Evolutionary conservation across 768 basidiomycete species (phyloP), one percentile per base, ranked within the genome.

Genomic region (Termitomyces sp.): DNA sequence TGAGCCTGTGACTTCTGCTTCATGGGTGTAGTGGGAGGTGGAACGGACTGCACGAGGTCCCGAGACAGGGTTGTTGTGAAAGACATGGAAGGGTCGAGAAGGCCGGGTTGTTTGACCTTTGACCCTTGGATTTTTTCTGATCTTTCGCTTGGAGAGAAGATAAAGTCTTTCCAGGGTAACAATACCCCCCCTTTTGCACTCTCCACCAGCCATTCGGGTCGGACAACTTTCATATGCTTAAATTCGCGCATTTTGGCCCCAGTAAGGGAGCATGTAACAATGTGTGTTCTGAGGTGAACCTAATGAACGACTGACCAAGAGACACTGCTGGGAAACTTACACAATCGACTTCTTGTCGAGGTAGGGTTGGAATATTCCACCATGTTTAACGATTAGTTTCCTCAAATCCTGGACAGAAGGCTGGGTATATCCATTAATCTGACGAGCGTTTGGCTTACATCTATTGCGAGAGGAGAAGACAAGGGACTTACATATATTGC

Each of bases 361-460:
- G 72, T 95, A 96, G 0, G 94, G 84, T 32, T 90, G 89, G 64
- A 87, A 96, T 10, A 81, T 74, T 3, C 96, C 96, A 5, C 95
- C 96, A 67, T 96, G 84, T 50, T 83, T 81, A 3, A 96, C 73
- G 43, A 98, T 87, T 53, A 98, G 79, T 65, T 87, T 79, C 8
- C 93, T 81, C 0, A 98, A 72, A 51, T 90, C 92, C 70, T 95
- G 92, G 25, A 94, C 83, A 20, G 96, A 91, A 7, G 95, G 93
- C 42, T 83, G 80, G 0, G 94, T 96, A 78, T 85, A 91, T 0
- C 96, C 96, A 68, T 98, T 97, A 54, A 96, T 87, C 94, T 96
- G 61, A 25, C 7, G 25, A 31, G 40, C n/a, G 31, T 31, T 61
- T 47, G 46, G 36, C 20, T n/a, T 7, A 29, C 7, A 12, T 10